These are phyloP conservation scores for Ensete ventricosum DNA, from an alignment of 176 grass and related monocot genomes.

Conservation along the genomic window DNA sequence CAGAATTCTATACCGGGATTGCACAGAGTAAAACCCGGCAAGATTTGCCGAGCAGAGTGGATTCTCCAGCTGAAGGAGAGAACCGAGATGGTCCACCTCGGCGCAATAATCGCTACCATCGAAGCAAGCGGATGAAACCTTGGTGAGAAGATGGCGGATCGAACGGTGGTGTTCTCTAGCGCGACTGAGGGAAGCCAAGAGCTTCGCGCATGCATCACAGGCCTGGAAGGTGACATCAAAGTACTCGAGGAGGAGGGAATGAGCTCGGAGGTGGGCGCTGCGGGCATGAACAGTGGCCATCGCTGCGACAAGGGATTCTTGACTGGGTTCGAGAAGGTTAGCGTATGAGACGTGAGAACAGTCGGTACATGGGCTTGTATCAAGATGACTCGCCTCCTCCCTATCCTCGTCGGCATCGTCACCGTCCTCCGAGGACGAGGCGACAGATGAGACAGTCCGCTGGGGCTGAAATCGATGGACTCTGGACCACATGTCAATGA, in stretches of 20 bases:
- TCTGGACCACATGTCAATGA: conserved; percentile 66
- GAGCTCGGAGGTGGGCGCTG: not conserved
- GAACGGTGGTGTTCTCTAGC: conserved; percentile 43
- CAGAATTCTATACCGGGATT: conserved; percentile 34
- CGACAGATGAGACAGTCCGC: not conserved
- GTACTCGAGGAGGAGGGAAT: conserved; percentile 45
- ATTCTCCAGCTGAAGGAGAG: conserved; percentile 38
- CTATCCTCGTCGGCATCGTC: too few relatives aligned
- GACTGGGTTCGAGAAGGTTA: conserved; percentile 41
- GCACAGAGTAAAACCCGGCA: conserved; percentile 30
- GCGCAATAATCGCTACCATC: not conserved
- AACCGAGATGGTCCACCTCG: conserved; percentile 19
- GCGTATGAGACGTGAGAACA: not conserved
- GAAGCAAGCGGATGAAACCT: conserved; percentile 10
- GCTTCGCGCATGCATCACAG: conserved; percentile 44
- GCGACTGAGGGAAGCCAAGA: conserved; percentile 37
- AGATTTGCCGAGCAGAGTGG: conserved; percentile 38
- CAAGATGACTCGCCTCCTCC: not conserved
- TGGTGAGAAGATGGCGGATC: conserved; percentile 36
- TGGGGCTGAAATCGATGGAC: conserved; percentile 28
- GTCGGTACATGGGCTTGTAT: not conserved
- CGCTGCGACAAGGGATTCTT: conserved; percentile 26
- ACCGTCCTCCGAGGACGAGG: not conserved
- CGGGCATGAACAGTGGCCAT: not conserved
- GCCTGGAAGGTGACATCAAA: conserved; percentile 57